These are phyloP conservation scores for Fraxinus dipetala DNA, from an alignment of 305 asterid genomes.

Conservation along the genomic window DNA sequence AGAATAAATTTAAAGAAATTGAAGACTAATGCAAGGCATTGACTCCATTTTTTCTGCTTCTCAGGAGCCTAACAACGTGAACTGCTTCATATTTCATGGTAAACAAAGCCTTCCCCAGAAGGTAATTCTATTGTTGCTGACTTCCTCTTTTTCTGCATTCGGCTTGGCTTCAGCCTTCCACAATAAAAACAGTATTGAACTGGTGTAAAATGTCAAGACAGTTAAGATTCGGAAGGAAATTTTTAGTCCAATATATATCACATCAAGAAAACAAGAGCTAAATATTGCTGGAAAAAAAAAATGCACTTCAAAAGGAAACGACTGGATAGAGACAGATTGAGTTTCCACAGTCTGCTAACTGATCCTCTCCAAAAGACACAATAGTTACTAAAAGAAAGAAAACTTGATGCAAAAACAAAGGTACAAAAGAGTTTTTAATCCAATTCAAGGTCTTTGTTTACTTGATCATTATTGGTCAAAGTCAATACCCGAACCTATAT, in stretches of 20 bases:
- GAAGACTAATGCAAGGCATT: neutral
- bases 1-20: neutral
- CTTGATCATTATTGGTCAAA: constrained; percentile 33
- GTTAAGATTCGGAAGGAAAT: neutral
- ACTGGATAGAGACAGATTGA: constrained; percentile 11
- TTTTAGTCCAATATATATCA: neutral
- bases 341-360: constrained; percentile 21
- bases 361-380: constrained; percentile 13
- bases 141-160: neutral
- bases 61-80: neutral
- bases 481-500: constrained; percentile 95
- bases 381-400: constrained; percentile 14
- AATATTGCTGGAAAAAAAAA: neutral
- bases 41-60: neutral
- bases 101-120: neutral
- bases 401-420: neutral
- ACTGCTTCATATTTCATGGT: neutral
- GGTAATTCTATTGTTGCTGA: neutral
- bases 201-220: neutral
- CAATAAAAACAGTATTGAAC: neutral
- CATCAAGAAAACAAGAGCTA: neutral
- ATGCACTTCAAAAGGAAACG: neutral
- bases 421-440: constrained; percentile 18
- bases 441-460: constrained; percentile 37
- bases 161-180: neutral